Evolutionary conservation across 164 flowering plant species (phyloP).

Genomic region (Aristolochia californica): DNA sequence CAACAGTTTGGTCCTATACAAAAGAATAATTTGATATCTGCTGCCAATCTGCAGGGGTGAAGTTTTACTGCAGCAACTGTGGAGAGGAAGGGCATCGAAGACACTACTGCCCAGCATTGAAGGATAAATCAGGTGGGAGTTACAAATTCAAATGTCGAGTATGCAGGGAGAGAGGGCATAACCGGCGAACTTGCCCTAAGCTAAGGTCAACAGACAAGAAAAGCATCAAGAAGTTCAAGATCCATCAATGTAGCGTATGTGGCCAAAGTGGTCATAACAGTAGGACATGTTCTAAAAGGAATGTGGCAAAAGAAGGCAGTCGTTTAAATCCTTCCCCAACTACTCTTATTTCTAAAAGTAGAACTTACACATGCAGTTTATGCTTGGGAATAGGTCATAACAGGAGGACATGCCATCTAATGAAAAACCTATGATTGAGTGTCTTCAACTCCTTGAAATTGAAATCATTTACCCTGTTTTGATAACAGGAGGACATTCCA

Average conservation of each 20-base stretch:
- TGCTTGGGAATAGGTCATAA: constrained; percentile 45
- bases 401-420: constrained; percentile 33
- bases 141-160: constrained; percentile 40
- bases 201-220: constrained; percentile 18
- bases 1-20: neutral
- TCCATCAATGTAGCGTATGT: constrained; percentile 32
- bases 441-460: too few relatives aligned
- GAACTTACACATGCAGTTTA: constrained; percentile 23
- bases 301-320: constrained; percentile 1
- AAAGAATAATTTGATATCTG: neutral
- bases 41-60: constrained; percentile 38
- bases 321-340: neutral
- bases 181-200: constrained; percentile 56
- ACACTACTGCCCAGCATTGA: constrained; percentile 67
- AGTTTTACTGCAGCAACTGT: constrained; percentile 64
- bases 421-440: too few relatives aligned
- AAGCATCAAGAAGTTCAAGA: constrained; percentile 1
- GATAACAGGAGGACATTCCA: constrained; percentile 50
- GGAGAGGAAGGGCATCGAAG: constrained; percentile 82
- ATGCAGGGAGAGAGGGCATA: constrained; percentile 81
- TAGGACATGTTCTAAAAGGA: constrained; percentile 33
- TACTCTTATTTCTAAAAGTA: neutral
- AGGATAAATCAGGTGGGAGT: constrained; percentile 21
- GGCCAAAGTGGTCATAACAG: constrained; percentile 39
- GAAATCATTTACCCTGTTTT: too few relatives aligned